Evolutionary conservation across 495 filamentous ascomycete genomes (phyloP).

Genomic region (Neurospora sp.): DNA sequence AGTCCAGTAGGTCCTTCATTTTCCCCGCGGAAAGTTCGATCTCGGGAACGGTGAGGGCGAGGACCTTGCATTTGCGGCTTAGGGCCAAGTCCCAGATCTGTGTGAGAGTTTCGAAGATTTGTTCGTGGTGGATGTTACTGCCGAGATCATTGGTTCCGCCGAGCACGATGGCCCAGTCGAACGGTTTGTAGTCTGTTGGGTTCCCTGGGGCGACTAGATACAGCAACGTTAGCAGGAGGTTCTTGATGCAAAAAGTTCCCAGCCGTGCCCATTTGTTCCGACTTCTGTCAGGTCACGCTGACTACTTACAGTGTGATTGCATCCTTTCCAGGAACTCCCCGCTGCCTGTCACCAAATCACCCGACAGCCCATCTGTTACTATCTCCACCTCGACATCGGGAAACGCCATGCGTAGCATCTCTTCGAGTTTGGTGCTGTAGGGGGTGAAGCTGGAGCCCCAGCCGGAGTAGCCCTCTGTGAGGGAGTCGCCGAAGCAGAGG

Average conservation of each 20-base stretch:
- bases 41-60: conserved; percentile 54
- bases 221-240: neutral
- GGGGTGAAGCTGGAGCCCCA: conserved; percentile 39
- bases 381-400: conserved; percentile 24
- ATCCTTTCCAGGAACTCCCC: conserved; percentile 35
- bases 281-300: neutral
- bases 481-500: conserved; percentile 56
- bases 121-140: conserved; percentile 16
- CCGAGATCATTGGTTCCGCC: conserved; percentile 52
- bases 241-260: neutral
- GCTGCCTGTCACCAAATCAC: conserved; percentile 39
- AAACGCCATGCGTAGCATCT: conserved; percentile 32
- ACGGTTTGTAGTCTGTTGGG: conserved; percentile 8
- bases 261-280: neutral
- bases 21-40: neutral
- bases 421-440: conserved; percentile 32
- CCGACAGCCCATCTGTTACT: conserved; percentile 35
- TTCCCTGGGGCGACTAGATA: conserved; percentile 1
- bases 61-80: conserved; percentile 36
- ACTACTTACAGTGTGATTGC: conserved; percentile 28
- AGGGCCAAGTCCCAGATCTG: conserved; percentile 38
- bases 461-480: conserved; percentile 46
- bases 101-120: conserved; percentile 33
- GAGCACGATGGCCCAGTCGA: conserved; percentile 41
- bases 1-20: conserved; percentile 18